phyloP scores from a whole-genome alignment of 2,329 filamentous ascomycete genomes.

The Xylaria digitata region DNA sequence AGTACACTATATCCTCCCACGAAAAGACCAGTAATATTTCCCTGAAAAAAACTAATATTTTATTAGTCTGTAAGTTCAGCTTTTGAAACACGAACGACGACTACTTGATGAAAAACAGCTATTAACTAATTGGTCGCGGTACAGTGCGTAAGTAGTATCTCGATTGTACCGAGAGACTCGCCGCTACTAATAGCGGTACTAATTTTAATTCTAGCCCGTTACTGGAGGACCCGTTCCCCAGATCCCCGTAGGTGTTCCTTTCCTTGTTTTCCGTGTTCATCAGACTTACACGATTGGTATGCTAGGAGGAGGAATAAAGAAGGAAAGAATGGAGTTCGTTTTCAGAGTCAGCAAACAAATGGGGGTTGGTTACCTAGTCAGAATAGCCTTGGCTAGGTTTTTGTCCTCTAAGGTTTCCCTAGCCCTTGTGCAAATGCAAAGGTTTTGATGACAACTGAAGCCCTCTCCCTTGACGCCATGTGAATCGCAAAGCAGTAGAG shows the following conservation, averaged over 20 bases:
- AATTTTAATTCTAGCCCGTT: not conserved
- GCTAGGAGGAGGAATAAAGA: slow-evolving; percentile 6
- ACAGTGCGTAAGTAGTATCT: slow-evolving; percentile 5
- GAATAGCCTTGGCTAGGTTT: slow-evolving; percentile 31
- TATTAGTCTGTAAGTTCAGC: slow-evolving; percentile 1
- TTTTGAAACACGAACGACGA: not conserved
- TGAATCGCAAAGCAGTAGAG: not conserved
- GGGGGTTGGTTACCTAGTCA: slow-evolving; percentile 25
- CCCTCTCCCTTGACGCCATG: not conserved
- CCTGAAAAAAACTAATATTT: not conserved
- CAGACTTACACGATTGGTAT: not conserved
- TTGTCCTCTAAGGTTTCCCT: slow-evolving; percentile 31
- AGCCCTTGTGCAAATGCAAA: slow-evolving; percentile 34
- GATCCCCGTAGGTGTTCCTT: slow-evolving; percentile 1
- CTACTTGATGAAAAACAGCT: not conserved
- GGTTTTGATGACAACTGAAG: slow-evolving; percentile 25
- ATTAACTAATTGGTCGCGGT: not conserved
- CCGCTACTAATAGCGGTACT: not conserved
- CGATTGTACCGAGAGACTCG: not conserved
- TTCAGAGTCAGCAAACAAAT: slow-evolving; percentile 5
- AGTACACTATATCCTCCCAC: slow-evolving; percentile 3
- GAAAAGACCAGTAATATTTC: no score
- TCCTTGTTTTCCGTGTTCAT: not conserved
- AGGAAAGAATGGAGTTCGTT: slow-evolving; percentile 1
- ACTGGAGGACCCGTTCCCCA: slow-evolving; percentile 4